These are phyloP conservation scores for Thalassiosira hispida DNA, from an alignment of 352 stramenopile genomes.

Conservation along the genomic window DNA sequence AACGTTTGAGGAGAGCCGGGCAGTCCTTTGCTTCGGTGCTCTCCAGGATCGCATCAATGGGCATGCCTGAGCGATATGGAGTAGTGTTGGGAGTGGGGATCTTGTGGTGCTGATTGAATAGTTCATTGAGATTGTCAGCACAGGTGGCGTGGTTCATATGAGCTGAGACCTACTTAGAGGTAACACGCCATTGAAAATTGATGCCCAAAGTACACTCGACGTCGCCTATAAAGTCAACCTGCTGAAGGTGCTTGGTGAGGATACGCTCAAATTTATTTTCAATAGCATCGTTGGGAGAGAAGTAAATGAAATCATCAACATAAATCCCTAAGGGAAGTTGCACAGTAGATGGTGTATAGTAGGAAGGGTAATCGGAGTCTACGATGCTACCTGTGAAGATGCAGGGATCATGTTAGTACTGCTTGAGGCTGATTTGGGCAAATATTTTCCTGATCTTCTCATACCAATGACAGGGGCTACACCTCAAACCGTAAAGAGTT, in stretches of 20 bases:
- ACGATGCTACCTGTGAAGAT: slow-evolving; percentile 15
- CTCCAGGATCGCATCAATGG: slow-evolving; percentile 40
- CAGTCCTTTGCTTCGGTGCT: background rate
- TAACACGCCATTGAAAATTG: slow-evolving; percentile 28
- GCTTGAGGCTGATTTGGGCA: slow-evolving; percentile 9
- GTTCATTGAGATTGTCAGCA: slow-evolving; percentile 28
- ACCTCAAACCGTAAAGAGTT: slow-evolving; percentile 40
- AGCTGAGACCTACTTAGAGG: background rate
- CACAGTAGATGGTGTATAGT: background rate
- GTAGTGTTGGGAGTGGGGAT: slow-evolving; percentile 8
- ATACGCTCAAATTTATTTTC: slow-evolving; percentile 28
- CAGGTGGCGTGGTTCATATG: slow-evolving; percentile 42
- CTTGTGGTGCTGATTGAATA: background rate
- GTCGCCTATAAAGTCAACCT: slow-evolving; percentile 50
- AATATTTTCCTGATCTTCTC: slow-evolving; percentile 27
- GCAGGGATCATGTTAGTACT: slow-evolving; percentile 28
- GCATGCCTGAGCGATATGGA: slow-evolving; percentile 41
- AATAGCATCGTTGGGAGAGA: slow-evolving; percentile 21
- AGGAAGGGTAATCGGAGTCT: background rate
- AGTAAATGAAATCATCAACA: slow-evolving; percentile 58
- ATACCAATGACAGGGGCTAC: slow-evolving; percentile 38
- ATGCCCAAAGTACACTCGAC: slow-evolving; percentile 44
- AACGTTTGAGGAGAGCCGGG: background rate
- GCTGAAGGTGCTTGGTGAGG: slow-evolving; percentile 7
- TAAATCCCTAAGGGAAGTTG: slow-evolving; percentile 36